A percentile compares a stretch with the other conserved stretches of the same genome.
phyloP scores from a whole-genome alignment of 1,284 basidiomycete genomes.

The Rhodotorula sp. region DNA sequence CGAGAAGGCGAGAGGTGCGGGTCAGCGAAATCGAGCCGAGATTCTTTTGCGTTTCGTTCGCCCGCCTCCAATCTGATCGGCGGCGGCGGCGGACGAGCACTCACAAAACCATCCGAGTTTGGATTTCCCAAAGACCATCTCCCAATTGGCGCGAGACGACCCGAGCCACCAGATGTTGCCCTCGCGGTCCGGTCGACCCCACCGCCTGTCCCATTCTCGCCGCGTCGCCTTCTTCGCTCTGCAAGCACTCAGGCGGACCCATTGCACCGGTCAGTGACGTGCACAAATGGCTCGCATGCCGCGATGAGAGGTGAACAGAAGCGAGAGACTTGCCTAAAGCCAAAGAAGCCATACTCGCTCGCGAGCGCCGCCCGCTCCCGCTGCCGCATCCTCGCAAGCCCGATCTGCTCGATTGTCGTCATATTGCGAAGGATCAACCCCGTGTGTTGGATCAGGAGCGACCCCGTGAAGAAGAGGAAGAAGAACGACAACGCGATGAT shows the following conservation, averaged over 20 bases:
- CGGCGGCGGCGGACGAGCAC: neutral
- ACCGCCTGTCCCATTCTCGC: slow-evolving; percentile 67
- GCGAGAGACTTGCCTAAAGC: slow-evolving; percentile 15
- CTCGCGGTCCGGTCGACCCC: slow-evolving; percentile 69
- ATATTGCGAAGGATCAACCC: slow-evolving; percentile 63
- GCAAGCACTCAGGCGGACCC: neutral
- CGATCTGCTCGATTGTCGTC: slow-evolving; percentile 75
- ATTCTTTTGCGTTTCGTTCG: neutral
- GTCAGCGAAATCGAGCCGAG: slow-evolving; percentile 48
- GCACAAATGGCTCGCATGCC: neutral
- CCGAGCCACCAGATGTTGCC: slow-evolving; percentile 85
- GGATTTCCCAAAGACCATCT: slow-evolving; percentile 67
- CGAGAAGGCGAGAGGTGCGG: slow-evolving; percentile 45
- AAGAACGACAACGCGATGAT: slow-evolving; percentile 63
- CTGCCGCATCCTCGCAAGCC: slow-evolving; percentile 59
- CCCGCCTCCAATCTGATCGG: too few relatives aligned
- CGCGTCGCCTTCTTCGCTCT: slow-evolving; percentile 47
- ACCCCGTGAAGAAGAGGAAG: slow-evolving; percentile 67
- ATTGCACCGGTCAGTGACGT: too few relatives aligned
- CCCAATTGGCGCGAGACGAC: slow-evolving; percentile 62
- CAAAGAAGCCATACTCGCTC: slow-evolving; percentile 37
- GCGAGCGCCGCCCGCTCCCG: slow-evolving; percentile 60
- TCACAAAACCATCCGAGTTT: slow-evolving; percentile 62
- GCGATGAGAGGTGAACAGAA: too few relatives aligned
- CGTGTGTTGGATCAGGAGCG: slow-evolving; percentile 62